phyloP scores from a whole-genome alignment of 2,329 filamentous ascomycete species.

The Pyricularia sp. region DNA sequence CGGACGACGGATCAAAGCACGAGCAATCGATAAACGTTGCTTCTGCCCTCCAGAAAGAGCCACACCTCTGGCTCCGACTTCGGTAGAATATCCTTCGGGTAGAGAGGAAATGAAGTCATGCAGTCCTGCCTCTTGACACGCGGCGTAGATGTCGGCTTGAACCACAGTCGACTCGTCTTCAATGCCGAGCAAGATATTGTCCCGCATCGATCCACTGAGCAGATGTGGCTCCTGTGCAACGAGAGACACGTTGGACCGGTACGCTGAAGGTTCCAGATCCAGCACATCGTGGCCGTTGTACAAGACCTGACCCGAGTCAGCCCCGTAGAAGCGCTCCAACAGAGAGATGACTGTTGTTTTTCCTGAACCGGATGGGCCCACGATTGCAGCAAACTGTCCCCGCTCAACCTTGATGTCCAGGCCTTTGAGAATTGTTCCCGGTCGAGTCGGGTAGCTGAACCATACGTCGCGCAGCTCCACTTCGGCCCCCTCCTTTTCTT shows the following conservation, averaged over 20 bases:
- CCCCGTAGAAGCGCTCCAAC: slow-evolving; percentile 44
- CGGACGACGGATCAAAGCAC: slow-evolving; percentile 47
- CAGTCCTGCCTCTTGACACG: slow-evolving; percentile 49
- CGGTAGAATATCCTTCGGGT: slow-evolving; percentile 22
- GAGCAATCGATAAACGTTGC: slow-evolving; percentile 51
- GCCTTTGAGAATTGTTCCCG: slow-evolving; percentile 25
- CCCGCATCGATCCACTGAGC: slow-evolving; percentile 54
- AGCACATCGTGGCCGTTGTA: slow-evolving; percentile 35
- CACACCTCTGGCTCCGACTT: not conserved
- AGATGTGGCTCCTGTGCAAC: slow-evolving; percentile 52
- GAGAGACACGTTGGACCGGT: slow-evolving; percentile 4
- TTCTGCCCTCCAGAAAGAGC: slow-evolving; percentile 50
- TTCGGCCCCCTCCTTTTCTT: slow-evolving; percentile 28
- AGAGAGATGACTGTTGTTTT: slow-evolving; percentile 36
- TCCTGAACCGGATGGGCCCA: slow-evolving; percentile 44
- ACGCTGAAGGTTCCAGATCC: slow-evolving; percentile 23
- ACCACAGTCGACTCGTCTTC: slow-evolving; percentile 22
- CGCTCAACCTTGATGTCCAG: not conserved
- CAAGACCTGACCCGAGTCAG: slow-evolving; percentile 30
- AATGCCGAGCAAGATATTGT: slow-evolving; percentile 52
- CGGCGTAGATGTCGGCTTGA: slow-evolving; percentile 36
- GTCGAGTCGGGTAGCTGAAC: slow-evolving; percentile 43
- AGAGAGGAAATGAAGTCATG: slow-evolving; percentile 58
- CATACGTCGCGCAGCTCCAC: slow-evolving; percentile 39
- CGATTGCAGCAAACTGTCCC: slow-evolving; percentile 37